These are phyloP conservation scores for Paraphaeosphaeria minitans DNA, from an alignment of 2,329 filamentous ascomycete genomes.

Conservation along the genomic window DNA sequence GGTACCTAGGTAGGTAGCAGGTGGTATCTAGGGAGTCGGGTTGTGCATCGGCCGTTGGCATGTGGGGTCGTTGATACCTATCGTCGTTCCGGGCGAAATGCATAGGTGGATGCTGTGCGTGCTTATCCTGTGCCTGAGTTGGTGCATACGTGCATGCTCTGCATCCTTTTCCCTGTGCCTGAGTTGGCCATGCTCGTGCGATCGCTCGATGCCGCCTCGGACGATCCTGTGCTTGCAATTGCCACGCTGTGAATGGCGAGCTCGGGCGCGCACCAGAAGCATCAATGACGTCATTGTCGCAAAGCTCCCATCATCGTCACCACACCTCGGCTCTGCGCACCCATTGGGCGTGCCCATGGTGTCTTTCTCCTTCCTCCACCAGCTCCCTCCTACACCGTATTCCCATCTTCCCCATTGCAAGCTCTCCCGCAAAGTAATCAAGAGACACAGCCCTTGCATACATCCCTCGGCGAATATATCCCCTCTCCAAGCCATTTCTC, in stretches of 20 bases:
- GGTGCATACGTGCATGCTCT: no score
- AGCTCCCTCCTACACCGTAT: background rate
- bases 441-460: background rate
- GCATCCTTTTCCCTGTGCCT: no score
- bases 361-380: background rate
- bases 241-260: background rate
- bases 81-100: no score
- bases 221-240: background rate
- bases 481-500: no score
- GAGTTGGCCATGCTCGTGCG: background rate
- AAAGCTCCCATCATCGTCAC: slow-evolving; percentile 7
- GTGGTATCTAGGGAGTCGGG: no score
- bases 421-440: background rate
- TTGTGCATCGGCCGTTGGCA: no score
- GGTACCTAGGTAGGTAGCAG: no score
- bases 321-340: slow-evolving; percentile 1
- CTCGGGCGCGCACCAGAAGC: background rate
- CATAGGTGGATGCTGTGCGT: no score
- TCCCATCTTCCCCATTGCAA: background rate
- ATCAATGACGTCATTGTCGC: background rate
- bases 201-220: background rate
- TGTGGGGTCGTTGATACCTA: no score
- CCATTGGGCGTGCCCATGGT: background rate
- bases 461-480: background rate
- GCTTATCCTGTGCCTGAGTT: no score